phyloP scores from a whole-genome alignment of 805 yeast species.

The Wickerhamiella sorbophila region DNA sequence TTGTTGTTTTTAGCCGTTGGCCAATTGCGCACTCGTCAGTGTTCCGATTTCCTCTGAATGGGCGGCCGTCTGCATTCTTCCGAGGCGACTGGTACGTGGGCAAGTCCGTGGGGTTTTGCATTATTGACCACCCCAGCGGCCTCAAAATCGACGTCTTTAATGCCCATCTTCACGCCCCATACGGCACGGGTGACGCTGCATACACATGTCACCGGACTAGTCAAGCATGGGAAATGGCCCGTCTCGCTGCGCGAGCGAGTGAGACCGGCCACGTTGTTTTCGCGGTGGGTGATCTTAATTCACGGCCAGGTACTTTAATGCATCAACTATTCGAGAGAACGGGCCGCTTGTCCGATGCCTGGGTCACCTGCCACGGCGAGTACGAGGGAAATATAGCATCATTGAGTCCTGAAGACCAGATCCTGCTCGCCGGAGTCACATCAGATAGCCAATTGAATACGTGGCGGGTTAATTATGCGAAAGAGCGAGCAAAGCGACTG shows the following conservation, averaged over 20 bases:
- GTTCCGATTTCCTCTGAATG: slow-evolving; percentile 81
- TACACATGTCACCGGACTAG: slow-evolving; percentile 82
- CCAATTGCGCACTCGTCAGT: slow-evolving; percentile 72
- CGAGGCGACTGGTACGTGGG: slow-evolving; percentile 98
- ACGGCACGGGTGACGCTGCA: slow-evolving; percentile 76
- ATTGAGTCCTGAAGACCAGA: slow-evolving; percentile 46
- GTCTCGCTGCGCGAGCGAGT: slow-evolving; percentile 43
- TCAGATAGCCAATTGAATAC: slow-evolving; percentile 81
- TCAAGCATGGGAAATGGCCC: slow-evolving; percentile 92
- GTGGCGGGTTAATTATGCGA: slow-evolving; percentile 47
- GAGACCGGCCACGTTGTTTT: slow-evolving; percentile 73
- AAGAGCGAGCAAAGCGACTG: slow-evolving; percentile 67
- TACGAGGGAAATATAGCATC: slow-evolving; percentile 29
- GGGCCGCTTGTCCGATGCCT: slow-evolving; percentile 62
- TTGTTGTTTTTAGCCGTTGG: slow-evolving; percentile 67
- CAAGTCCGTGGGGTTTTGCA: slow-evolving; percentile 66
- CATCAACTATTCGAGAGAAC: slow-evolving; percentile 55
- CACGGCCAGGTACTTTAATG: slow-evolving; percentile 75
- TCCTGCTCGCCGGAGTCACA: slow-evolving; percentile 65
- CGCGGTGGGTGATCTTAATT: slow-evolving; percentile 86
- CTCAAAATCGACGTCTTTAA: slow-evolving; percentile 60
- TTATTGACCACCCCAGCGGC: slow-evolving; percentile 38
- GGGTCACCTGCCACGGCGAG: slow-evolving; percentile 55
- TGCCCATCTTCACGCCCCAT: slow-evolving; percentile 97
- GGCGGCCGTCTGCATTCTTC: slow-evolving; percentile 83